Evolutionary conservation across 805 yeast genomes (phyloP).

Genomic region (Candida berthetii): DNA sequence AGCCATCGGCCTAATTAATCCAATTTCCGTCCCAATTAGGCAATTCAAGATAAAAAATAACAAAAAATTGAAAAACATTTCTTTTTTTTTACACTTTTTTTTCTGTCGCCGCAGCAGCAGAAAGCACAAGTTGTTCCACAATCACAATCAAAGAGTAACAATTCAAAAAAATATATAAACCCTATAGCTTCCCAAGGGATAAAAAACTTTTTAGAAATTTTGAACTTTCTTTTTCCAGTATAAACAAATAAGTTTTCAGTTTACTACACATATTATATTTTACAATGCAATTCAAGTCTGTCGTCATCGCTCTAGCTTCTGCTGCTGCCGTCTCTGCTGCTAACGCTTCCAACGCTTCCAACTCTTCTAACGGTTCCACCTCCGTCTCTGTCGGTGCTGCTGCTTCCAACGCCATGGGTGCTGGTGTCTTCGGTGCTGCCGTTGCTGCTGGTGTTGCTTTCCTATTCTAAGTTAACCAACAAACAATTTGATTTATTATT

Average conservation of each 20-base stretch:
- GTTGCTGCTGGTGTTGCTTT: conserved; percentile 75
- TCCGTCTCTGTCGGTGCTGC: conserved; percentile 44
- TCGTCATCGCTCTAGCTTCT: conserved; percentile 65
- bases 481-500: neutral
- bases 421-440: conserved; percentile 77
- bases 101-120: neutral
- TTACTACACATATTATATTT: too few species aligned
- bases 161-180: too few species aligned
- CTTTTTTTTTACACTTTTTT: neutral
- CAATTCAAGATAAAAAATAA: neutral
- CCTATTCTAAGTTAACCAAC: conserved; percentile 29
- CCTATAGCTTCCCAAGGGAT: too few species aligned
- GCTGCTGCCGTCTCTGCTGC: conserved; percentile 66
- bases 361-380: conserved; percentile 36
- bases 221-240: neutral
- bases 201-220: neutral
- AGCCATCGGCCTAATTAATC: neutral
- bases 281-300: conserved; percentile 66
- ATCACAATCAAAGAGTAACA: too few species aligned
- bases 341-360: conserved; percentile 26
- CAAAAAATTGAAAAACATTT: too few species aligned
- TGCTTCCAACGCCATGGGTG: conserved; percentile 51
- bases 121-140: neutral
- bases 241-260: neutral
- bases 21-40: neutral